Evolutionary conservation across 768 basidiomycete species (phyloP).

Genomic region (Leccinum subgranulosum): DNA sequence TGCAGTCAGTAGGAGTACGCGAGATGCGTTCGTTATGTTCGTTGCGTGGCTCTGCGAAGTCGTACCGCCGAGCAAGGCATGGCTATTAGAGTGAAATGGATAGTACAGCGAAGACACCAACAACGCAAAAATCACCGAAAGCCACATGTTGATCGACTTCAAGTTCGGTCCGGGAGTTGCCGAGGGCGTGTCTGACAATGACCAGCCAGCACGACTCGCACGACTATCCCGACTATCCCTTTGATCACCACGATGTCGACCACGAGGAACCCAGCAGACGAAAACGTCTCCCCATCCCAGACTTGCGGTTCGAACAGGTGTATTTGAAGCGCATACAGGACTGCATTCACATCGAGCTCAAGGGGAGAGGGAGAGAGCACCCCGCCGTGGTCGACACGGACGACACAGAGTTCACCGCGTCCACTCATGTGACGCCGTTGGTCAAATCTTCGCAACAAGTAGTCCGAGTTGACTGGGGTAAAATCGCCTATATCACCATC

Average conservation of each 20-base stretch:
- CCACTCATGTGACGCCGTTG: constrained; percentile 30
- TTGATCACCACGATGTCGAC: constrained; percentile 9
- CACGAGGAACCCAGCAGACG: constrained; percentile 20
- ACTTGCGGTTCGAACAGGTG: constrained; percentile 72
- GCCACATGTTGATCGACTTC: constrained; percentile 6
- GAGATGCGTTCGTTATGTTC: constrained; percentile 1
- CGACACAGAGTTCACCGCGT: constrained; percentile 18
- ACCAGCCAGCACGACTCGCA: constrained; percentile 14
- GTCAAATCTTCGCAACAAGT: constrained; percentile 33
- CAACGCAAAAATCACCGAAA: constrained; percentile 13
- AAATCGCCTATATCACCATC: constrained; percentile 58
- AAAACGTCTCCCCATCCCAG: constrained; percentile 61
- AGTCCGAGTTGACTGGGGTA: constrained; percentile 52
- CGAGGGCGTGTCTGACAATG: constrained; percentile 22
- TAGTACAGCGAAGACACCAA: constrained; percentile 24
- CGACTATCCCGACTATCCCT: constrained; percentile 24
- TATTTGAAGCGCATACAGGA: constrained; percentile 61
- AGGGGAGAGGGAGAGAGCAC: constrained; percentile 32
- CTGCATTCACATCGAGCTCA: constrained; percentile 44
- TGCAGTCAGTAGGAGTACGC: constrained; percentile 74
- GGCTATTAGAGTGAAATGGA: constrained; percentile 24
- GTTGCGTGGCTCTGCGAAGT: neutral
- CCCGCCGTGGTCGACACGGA: constrained; percentile 12
- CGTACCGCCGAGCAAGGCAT: constrained; percentile 14
- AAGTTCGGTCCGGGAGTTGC: constrained; percentile 15